Evolutionary conservation across 768 basidiomycete genomes (phyloP).

Genomic region (Atractiella rhizophila): DNA sequence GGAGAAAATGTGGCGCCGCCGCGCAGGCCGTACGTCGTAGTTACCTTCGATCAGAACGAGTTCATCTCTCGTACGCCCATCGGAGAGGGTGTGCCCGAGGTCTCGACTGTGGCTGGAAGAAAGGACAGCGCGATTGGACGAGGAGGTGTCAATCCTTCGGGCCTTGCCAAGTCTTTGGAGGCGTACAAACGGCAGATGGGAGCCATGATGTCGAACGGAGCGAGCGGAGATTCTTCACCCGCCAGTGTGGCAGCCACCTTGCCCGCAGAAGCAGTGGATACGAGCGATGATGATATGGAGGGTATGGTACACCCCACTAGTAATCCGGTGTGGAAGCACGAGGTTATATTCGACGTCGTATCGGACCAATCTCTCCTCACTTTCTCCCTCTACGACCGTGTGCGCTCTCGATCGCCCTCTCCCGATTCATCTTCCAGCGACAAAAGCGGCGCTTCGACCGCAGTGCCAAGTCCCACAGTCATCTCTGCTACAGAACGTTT

Average conservation of each 20-base stretch:
- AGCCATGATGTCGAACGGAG: neutral
- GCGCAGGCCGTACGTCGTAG: slow-evolving; percentile 84
- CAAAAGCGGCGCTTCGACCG: no score
- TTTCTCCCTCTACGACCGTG: slow-evolving; percentile 70
- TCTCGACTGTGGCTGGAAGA: slow-evolving; percentile 50
- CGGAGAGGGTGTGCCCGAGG: slow-evolving; percentile 36
- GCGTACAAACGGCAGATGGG: no score
- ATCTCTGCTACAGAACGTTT: slow-evolving; percentile 78
- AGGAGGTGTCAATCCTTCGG: neutral
- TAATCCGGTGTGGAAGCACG: slow-evolving; percentile 97
- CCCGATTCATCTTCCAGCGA: no score
- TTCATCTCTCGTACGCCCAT: slow-evolving; percentile 80
- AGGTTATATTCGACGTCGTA: slow-evolving; percentile 92
- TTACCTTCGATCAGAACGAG: slow-evolving; percentile 96
- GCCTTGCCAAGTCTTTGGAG: neutral
- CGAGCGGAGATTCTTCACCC: no score
- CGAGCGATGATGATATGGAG: no score
- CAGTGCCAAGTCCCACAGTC: no score
- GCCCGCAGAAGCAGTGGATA: no score
- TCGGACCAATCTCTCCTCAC: slow-evolving; percentile 58
- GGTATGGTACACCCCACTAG: no score
- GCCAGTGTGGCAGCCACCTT: neutral
- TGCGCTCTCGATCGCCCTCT: no score
- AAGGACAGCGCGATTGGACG: slow-evolving; percentile 16
- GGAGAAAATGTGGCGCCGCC: no score